Conservation (phyloP, 2,329 filamentous ascomycete genomes). For the Emericellopsis atlantica region DNA sequence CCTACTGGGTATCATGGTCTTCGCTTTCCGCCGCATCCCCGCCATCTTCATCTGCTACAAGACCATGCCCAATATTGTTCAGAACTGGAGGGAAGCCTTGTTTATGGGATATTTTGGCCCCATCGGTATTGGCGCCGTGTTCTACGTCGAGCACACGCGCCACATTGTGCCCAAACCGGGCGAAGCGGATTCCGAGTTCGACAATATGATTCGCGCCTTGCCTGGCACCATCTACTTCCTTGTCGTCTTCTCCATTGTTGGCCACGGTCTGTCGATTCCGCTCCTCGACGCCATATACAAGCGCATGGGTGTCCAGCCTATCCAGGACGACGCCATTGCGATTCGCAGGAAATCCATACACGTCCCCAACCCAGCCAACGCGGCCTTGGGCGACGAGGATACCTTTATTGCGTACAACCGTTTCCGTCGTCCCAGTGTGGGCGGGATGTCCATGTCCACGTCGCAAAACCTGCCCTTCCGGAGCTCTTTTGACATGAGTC, state of each 20-base stretch:
- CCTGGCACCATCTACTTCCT: conserved; percentile 25
- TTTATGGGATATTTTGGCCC: conserved; percentile 62
- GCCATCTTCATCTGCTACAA: conserved; percentile 40
- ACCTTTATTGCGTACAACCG: conserved; percentile 34
- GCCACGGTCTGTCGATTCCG: conserved; percentile 32
- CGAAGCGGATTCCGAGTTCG: conserved; percentile 19
- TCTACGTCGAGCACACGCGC: conserved; percentile 43
- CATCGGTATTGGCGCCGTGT: conserved; percentile 57
- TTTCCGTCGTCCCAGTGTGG: conserved; percentile 23
- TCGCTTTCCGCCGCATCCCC: conserved; percentile 45
- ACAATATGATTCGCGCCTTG: conserved; percentile 21
- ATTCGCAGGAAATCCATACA: conserved; percentile 22
- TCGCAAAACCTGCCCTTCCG: not conserved
- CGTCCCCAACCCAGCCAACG: conserved; percentile 21
- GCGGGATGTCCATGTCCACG: not conserved
- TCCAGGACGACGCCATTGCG: conserved; percentile 26
- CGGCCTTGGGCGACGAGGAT: conserved; percentile 22
- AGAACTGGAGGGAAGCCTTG: conserved; percentile 43
- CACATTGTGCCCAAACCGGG: conserved; percentile 24
- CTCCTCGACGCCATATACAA: conserved; percentile 24
- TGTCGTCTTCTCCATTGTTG: conserved; percentile 17
- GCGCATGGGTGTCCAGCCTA: conserved; percentile 23
- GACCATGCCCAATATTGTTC: conserved; percentile 36
- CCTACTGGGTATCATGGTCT: conserved; percentile 35
- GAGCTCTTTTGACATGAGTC: not conserved